These are phyloP conservation scores for Phyllosticta citribraziliensis DNA, from an alignment of 2,329 filamentous ascomycete species.

Conservation along the genomic window DNA sequence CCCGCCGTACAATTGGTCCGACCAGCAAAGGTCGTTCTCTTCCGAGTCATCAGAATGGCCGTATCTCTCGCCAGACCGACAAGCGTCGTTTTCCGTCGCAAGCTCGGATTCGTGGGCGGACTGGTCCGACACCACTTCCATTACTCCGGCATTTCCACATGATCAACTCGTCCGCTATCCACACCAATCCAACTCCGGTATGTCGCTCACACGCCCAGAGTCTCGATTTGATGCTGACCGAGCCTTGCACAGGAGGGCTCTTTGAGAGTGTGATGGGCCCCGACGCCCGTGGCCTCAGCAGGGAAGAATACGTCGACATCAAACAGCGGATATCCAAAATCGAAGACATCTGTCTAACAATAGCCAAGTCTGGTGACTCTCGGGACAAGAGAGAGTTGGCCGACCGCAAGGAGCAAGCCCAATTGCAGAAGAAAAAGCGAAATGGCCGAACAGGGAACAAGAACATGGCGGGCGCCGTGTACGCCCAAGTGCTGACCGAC, in stretches of 20 bases:
- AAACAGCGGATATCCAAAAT: not conserved
- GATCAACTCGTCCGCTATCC: not conserved
- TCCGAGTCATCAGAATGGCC: not conserved
- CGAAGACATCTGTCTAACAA: not conserved
- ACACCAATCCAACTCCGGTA: not conserved
- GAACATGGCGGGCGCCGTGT: not conserved
- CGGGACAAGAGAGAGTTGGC: not conserved
- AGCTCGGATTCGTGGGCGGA: not conserved
- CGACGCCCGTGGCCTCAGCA: not conserved
- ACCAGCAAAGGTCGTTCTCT: not conserved
- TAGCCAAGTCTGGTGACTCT: not conserved
- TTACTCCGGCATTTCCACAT: not conserved
- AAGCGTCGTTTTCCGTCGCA: not conserved
- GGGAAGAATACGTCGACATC: not conserved
- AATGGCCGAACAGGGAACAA: not conserved
- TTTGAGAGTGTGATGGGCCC: not conserved
- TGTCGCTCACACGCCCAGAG: no score
- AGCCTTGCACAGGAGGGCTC: not conserved
- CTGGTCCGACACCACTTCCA: not conserved
- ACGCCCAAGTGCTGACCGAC: not conserved
- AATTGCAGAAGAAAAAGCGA: not conserved
- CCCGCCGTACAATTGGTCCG: not conserved
- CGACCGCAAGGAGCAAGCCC: not conserved
- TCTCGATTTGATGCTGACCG: not conserved
- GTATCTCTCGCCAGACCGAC: not conserved